Conservation (phyloP, 257 asterid species). For the Nicotiana sylvestris region DNA sequence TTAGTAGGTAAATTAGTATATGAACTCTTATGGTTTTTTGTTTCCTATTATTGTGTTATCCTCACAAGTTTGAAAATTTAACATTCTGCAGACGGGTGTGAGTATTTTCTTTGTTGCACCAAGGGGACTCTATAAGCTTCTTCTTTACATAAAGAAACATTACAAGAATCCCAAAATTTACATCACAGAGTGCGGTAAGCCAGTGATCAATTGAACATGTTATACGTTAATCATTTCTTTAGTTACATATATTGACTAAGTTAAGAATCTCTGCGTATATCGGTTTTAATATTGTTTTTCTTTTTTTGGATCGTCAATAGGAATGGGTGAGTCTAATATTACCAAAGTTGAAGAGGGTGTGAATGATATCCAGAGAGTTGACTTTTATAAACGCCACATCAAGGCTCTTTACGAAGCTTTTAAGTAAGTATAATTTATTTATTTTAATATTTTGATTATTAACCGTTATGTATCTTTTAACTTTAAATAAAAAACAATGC, state of each 20-base stretch:
- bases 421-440: neutral
- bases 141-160: neutral
- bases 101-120: conserved; percentile 29
- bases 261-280: no score
- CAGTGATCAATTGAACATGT: neutral
- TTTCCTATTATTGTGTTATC: no score
- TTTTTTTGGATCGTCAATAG: neutral
- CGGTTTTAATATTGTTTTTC: neutral
- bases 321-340: neutral
- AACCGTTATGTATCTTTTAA: no score
- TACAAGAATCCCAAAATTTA: conserved; percentile 3
- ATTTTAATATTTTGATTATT: no score
- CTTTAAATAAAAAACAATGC: no score
- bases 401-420: neutral
- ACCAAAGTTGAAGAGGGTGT: neutral
- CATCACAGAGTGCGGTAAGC: neutral
- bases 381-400: conserved; percentile 1
- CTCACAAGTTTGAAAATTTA: no score
- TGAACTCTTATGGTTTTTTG: no score
- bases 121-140: conserved; percentile 38
- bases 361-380: neutral
- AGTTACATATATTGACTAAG: neutral
- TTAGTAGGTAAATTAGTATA: no score
- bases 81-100: conserved; percentile 35
- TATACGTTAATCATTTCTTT: neutral